Conservation (phyloP, 1,284 basidiomycete species). For the Limonomyces culmigenus region DNA sequence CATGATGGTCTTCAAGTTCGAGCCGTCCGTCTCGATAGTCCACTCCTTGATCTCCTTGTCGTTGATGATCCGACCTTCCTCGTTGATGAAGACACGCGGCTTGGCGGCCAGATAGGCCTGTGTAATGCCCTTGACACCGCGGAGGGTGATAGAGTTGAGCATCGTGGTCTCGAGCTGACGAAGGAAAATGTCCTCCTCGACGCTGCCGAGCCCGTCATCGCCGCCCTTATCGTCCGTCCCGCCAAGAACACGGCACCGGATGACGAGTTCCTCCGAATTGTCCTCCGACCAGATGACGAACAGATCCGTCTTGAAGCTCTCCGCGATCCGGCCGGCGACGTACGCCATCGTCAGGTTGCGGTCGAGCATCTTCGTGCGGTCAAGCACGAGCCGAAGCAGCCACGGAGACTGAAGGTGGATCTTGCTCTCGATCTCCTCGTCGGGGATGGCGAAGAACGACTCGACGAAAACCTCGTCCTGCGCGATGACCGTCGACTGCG, state of each 20-base stretch:
- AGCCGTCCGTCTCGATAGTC: slow-evolving; percentile 95
- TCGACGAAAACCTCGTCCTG: slow-evolving; percentile 95
- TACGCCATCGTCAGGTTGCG: slow-evolving; percentile 92
- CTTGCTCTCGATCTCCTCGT: slow-evolving; percentile 88
- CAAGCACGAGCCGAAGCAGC: slow-evolving; percentile 92
- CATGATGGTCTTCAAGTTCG: slow-evolving; percentile 90
- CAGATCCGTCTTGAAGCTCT: slow-evolving; percentile 90
- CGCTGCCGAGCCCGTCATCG: slow-evolving; percentile 42
- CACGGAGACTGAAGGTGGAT: slow-evolving; percentile 90
- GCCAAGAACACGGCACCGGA: slow-evolving; percentile 90
- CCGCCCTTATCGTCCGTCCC: slow-evolving; percentile 87
- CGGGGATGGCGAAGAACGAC: slow-evolving; percentile 98
- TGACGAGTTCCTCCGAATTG: slow-evolving; percentile 92
- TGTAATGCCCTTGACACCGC: slow-evolving; percentile 83
- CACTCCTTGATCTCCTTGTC: slow-evolving; percentile 68
- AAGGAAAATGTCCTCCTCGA: slow-evolving; percentile 94
- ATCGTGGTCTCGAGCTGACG: slow-evolving; percentile 93
- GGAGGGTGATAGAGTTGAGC: slow-evolving; percentile 89
- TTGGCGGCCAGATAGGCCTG: slow-evolving; percentile 90
- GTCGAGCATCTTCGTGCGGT: slow-evolving; percentile 96
- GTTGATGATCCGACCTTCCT: slow-evolving; percentile 46
- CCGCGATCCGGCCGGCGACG: slow-evolving; percentile 86
- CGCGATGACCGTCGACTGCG: slow-evolving; percentile 85
- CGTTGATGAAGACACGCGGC: slow-evolving; percentile 59
- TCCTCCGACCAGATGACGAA: slow-evolving; percentile 99